Base-by-base conservation (phyloP, 2,329 filamentous ascomycete genomes). In the Monosporascus cannonballus region DNA sequence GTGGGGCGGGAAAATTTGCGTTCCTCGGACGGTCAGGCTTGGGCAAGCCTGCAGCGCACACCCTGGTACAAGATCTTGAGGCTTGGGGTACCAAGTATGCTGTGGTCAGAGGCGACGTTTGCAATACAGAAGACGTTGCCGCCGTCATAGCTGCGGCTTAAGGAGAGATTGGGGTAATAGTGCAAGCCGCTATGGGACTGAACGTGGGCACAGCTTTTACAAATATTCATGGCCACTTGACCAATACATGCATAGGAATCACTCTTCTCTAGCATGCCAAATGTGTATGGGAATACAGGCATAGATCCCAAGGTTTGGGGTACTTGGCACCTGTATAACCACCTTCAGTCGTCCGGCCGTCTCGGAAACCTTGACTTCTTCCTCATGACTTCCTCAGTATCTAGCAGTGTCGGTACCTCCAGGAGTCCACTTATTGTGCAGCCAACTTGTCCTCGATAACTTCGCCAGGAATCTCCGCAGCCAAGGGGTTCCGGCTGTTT, bases 391-490 rank as follows among this genome's bases (percentile, higher is more conserved):
- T 42, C 39, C 15, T 42, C 39, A 9, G 39, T 68, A 9, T 60
- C 59, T 2, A 68, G 64, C 7, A 66, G 49, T 17, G 39, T 68
- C 2, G 69, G 68, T 4, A 68, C 54, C 3, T 58, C 65, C 1
- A 66, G 0, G 61, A 72, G 52, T 50, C 51, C 42, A 69, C 68
- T 49, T 72, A 71, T 55, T 61, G 59, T 37, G 64, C 68, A 0
- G 67, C 59, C 14, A 70, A 69, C 57, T 48, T 53, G 18, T 72
- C 54, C 61, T 70, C 7, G 70, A 73, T 54, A 49, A 56, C 5
- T 67, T 73, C 22, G 66, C 67, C 1, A 61, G 63, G 1, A 64
- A 62, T 30, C 60, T 66, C 17, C 55, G 58, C 4, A 42, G 47
- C 3, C 59, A 61, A 2, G 68, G 67, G 1, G 17, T 58, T 62